Percentiles rank a stretch among this genome's conserved stretches.
Conservation (phyloP, 352 stramenopile genomes). For the Pythium pyrilobum region DNA sequence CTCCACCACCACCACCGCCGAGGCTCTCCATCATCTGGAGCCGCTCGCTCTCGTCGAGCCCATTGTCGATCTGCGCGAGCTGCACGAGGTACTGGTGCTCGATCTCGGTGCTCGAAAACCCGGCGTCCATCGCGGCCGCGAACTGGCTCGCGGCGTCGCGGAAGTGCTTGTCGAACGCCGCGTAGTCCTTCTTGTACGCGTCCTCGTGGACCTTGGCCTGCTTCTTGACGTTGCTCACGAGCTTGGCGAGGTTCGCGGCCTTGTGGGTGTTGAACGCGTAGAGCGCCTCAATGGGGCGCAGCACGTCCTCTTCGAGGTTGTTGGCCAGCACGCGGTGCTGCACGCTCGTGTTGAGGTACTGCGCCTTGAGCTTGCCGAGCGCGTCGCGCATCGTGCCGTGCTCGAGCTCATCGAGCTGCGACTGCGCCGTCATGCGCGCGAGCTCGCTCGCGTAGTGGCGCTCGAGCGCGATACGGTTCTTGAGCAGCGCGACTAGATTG, state of each 20-base stretch:
- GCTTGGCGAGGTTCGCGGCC: slow-evolving; percentile 46
- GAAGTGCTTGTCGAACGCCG: slow-evolving; percentile 68
- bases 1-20: neutral
- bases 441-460: slow-evolving; percentile 67
- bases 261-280: slow-evolving; percentile 49
- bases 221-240: slow-evolving; percentile 67
- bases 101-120: slow-evolving; percentile 65
- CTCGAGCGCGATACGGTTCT: slow-evolving; percentile 66
- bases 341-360: slow-evolving; percentile 82
- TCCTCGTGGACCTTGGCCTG: slow-evolving; percentile 71
- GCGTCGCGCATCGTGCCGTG: slow-evolving; percentile 49
- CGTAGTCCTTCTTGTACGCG: slow-evolving; percentile 66
- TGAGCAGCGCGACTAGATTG: slow-evolving; percentile 60
- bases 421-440: slow-evolving; percentile 50
- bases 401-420: slow-evolving; percentile 52
- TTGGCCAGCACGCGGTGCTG: slow-evolving; percentile 67
- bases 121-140: slow-evolving; percentile 61
- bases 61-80: slow-evolving; percentile 40
- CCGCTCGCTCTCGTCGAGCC: slow-evolving; percentile 1
- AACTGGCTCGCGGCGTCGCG: slow-evolving; percentile 56
- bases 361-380: slow-evolving; percentile 49
- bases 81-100: slow-evolving; percentile 58
- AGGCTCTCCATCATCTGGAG: slow-evolving; percentile 7
- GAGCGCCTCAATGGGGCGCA: slow-evolving; percentile 61
- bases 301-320: slow-evolving; percentile 74